phyloP scores from a whole-genome alignment of 2,329 filamentous ascomycete genomes.

The Cercospora sp. region DNA sequence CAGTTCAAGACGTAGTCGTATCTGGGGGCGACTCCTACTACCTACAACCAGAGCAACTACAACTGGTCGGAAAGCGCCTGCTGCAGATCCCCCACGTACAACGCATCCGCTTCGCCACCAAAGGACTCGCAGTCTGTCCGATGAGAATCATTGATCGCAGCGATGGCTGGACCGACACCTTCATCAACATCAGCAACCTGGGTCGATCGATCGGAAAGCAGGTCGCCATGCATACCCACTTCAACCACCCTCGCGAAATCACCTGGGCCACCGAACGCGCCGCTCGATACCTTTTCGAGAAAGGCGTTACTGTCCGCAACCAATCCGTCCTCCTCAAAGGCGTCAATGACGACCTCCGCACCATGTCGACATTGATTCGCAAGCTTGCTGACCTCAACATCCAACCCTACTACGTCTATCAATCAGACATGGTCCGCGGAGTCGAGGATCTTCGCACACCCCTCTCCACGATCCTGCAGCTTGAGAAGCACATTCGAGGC shows the following conservation, averaged over 20 bases:
- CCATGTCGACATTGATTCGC: slow-evolving; percentile 57
- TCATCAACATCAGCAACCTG: slow-evolving; percentile 54
- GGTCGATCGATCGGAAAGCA: slow-evolving; percentile 59
- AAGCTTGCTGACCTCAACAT: slow-evolving; percentile 59
- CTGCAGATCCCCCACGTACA: slow-evolving; percentile 60
- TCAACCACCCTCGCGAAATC: slow-evolving; percentile 64
- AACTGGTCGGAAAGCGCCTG: slow-evolving; percentile 57
- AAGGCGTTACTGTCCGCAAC: slow-evolving; percentile 59
- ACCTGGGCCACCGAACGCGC: slow-evolving; percentile 61
- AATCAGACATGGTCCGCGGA: slow-evolving; percentile 62
- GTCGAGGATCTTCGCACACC: slow-evolving; percentile 65
- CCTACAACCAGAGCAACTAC: slow-evolving; percentile 55
- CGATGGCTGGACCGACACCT: slow-evolving; percentile 57
- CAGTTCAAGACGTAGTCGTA: slow-evolving; percentile 60
- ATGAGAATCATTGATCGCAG: slow-evolving; percentile 54
- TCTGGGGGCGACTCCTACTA: slow-evolving; percentile 65
- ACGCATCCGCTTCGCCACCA: slow-evolving; percentile 63
- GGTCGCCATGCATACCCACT: slow-evolving; percentile 65
- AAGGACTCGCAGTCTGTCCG: slow-evolving; percentile 62
- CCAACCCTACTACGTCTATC: slow-evolving; percentile 66
- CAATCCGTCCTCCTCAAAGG: slow-evolving; percentile 61
- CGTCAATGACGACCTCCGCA: slow-evolving; percentile 58
- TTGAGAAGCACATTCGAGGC: slow-evolving; percentile 61
- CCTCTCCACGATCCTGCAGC: slow-evolving; percentile 58
- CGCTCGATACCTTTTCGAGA: slow-evolving; percentile 52